Evolutionary conservation across 1,284 basidiomycete genomes (phyloP), one percentile per base, ranked within the genome.

Genomic region (Pseudozyma thailandica): DNA sequence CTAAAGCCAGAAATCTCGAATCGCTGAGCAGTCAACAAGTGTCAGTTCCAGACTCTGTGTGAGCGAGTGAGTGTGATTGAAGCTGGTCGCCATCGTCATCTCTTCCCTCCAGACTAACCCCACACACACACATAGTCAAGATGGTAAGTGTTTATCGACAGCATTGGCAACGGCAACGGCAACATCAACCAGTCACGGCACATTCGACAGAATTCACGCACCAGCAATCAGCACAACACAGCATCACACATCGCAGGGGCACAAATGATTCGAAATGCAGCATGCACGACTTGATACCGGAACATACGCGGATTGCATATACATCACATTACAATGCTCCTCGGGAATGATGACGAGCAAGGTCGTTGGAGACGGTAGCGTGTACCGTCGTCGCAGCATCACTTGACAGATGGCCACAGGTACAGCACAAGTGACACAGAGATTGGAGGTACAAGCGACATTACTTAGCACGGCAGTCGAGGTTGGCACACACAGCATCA

Each of bases 101-200:
- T 52, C 51, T 63, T 59, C 50, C 41, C 60, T 63, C 56, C 27
- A 63, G 31, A 70, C 59, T 56, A 70, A 63, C 66, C 66, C 28
- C 60, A 63, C 60, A 59, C 53, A 63, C 49, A 70, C 37, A 63
- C 66, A 63, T 59, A 63, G 60, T 63, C 60, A 70, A 70, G 66
- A 70, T 70, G 66, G 66, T 70, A 70, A 70, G 66, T 63, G 46
- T 44, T 28, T 38, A 39, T 25, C 43, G 54, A 23, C 39, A 41
- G 15, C 33, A 35, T 9, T n/a, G 33, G 10, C 35, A 45, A 50
- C 10, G 50, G 50, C 50, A 44, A 38, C 31, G 50, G 47, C 54
- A 31, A 37, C 18, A 48, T 35, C 56, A 18, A 56, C 59, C n/a
- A 50, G 52, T 58, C 33, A 41, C 39, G 20, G 23, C 20, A 41